Evolutionary conservation across 202 grass and related monocot genomes (phyloP), one percentile per base, ranked within the genome.

Genomic region (Carex arenaria): DNA sequence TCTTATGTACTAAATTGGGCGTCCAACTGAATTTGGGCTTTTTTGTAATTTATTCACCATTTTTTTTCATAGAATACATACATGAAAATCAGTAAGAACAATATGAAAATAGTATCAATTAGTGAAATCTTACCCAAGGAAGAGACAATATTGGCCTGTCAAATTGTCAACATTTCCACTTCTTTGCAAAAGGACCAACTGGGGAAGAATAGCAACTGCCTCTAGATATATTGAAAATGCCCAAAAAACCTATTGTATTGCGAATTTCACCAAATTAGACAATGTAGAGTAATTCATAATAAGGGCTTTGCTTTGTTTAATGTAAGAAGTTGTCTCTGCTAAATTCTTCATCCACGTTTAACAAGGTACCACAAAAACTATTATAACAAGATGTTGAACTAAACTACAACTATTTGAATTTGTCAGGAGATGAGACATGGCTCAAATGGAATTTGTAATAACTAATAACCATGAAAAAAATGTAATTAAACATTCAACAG

Each of bases 81-180:
- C 4, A 77, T 77, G 15, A 77, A 55, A 54, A 36, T 11, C 49
- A 56, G 34, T 57, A 57, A 34, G 3, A 36, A 56, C 26, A 55
- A 56, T 56, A 57, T n/a, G 28, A n/a, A 77, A 14, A n/a, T 32
- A 56, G 2, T 9, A 15, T 32, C 2, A 57, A 15, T 10, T 32
- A 55, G 4, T 73, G 15, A 77, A 57, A 23, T 31, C 75, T 12
- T 91, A 99, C 96, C 96, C 96, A 20, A 99, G 91, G 64, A 99
- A 95, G 43, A 96, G 79, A 88, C 96, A 72, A 84, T 99, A 99
- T 99, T 99, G 93, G 47, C 96, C 91, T 82, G 96, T 99, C 84
- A 99, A 88, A 82, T 96, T 99, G 83, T 99, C 96, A 23, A 99
- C 93, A 88, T 99, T 99, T 89, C 93, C 84, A 79, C 93, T 91